Evolutionary conservation across 345 rosid genomes (phyloP).

Genomic region (Citrus hindsii): DNA sequence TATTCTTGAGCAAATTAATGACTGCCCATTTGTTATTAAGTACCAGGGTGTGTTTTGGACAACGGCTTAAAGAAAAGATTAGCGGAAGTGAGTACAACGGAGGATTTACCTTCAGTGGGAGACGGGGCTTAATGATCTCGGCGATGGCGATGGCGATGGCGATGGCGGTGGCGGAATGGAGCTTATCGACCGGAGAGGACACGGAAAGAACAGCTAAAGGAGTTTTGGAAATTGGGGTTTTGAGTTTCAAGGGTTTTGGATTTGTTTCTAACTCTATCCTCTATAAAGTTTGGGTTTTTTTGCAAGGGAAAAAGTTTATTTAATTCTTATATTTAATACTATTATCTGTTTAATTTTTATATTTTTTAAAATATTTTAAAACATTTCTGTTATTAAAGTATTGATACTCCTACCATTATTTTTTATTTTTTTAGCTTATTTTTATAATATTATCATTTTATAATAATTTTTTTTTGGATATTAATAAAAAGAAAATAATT

Average conservation of each 20-base stretch:
- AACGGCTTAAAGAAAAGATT: background rate
- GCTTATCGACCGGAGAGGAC: background rate
- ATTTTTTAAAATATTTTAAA: too few relatives aligned
- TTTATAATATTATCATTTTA: too few relatives aligned
- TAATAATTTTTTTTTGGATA: too few relatives aligned
- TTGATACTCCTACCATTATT: rapidly evolving
- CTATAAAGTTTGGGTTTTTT: background rate
- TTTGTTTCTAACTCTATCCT: too few relatives aligned
- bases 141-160: background rate
- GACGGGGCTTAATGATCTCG: background rate
- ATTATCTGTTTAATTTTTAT: rapidly evolving
- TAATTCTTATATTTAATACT: too few relatives aligned
- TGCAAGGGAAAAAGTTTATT: too few relatives aligned
- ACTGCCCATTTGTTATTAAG: background rate
- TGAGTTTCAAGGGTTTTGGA: background rate
- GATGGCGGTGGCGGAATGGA: background rate
- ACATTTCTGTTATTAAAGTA: rapidly evolving
- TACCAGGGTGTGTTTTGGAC: background rate
- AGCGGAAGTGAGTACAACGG: background rate
- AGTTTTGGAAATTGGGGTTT: background rate
- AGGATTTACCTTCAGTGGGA: background rate
- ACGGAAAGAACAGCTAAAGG: background rate
- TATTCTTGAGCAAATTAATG: background rate
- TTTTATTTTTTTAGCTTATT: too few relatives aligned
- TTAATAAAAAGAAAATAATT: too few relatives aligned